phyloP scores from a whole-genome alignment of 257 asterid genomes.

The Linderniella brevidens region DNA sequence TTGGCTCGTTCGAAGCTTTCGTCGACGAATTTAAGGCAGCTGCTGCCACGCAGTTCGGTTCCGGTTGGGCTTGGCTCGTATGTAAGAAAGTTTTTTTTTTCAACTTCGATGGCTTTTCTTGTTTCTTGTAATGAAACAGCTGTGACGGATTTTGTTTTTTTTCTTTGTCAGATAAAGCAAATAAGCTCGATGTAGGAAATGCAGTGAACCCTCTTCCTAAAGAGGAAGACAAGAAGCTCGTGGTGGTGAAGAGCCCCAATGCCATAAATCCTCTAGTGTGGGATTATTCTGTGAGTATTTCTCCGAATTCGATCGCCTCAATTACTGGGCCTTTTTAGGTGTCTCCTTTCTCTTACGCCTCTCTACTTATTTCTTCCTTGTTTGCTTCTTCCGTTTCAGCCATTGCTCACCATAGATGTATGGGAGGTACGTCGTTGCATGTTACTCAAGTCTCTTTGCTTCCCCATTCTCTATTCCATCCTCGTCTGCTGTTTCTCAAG shows the following conservation, averaged over 20 bases:
- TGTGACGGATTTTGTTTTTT: conserved; percentile 4
- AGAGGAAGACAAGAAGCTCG: conserved; percentile 77
- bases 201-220: conserved; percentile 66
- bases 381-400: conserved; percentile 37
- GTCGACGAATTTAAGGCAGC: conserved; percentile 65
- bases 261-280: conserved; percentile 90
- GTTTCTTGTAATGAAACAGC: background rate
- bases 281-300: conserved; percentile 68
- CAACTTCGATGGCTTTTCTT: background rate
- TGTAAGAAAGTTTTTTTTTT: conserved; percentile 29
- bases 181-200: conserved; percentile 65
- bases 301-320: background rate
- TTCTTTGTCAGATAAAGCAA: conserved; percentile 55
- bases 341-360: conserved; percentile 5
- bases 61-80: conserved; percentile 99
- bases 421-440: conserved; percentile 65
- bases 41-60: conserved; percentile 85
- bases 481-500: no score
- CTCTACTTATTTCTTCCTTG: conserved; percentile 2
- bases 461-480: background rate
- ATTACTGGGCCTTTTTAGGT: background rate
- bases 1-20: conserved; percentile 76
- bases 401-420: conserved; percentile 81
- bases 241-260: conserved; percentile 84
- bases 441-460: background rate